phyloP scores from a whole-genome alignment of 73 alveolate species.

The Stentor coeruleus region DNA sequence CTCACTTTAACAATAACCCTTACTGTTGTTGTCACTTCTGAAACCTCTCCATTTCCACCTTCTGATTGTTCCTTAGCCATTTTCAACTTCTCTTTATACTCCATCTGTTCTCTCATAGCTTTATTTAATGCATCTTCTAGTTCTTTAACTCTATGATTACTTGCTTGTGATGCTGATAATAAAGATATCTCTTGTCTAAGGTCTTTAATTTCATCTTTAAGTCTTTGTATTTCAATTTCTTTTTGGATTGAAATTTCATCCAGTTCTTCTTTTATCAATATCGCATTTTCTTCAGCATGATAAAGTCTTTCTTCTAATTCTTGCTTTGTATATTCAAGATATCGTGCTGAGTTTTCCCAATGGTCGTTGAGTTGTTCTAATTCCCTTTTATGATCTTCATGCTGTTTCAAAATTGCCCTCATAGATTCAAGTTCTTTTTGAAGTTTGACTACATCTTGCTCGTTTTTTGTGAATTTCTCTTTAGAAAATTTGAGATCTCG shows the following conservation, averaged over 20 bases:
- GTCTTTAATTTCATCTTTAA: not conserved
- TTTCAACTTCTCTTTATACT: not conserved
- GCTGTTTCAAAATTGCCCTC: not conserved
- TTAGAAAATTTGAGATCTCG: not conserved
- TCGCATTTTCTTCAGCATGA: conserved; percentile 3
- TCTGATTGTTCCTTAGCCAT: not conserved
- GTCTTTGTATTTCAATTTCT: conserved; percentile 17
- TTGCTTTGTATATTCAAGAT: not conserved
- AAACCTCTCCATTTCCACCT: not conserved
- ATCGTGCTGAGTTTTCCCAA: conserved; percentile 16
- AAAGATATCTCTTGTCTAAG: not conserved
- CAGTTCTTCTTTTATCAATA: conserved; percentile 8
- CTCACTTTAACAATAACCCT: conserved; percentile 1
- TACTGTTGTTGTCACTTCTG: not conserved
- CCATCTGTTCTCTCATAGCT: not conserved
- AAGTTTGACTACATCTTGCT: not conserved
- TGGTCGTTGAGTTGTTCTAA: conserved; percentile 5
- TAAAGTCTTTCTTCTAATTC: conserved; percentile 11
- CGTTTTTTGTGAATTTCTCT: not conserved
- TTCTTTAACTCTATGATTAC: not conserved
- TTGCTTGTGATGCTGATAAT: not conserved
- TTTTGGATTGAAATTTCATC: not conserved
- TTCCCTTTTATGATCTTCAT: conserved; percentile 7
- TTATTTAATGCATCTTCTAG: not conserved
- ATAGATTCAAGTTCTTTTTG: not conserved